These are phyloP conservation scores for Flaveria floridana DNA, from an alignment of 140 eudicot species.

Conservation along the genomic window DNA sequence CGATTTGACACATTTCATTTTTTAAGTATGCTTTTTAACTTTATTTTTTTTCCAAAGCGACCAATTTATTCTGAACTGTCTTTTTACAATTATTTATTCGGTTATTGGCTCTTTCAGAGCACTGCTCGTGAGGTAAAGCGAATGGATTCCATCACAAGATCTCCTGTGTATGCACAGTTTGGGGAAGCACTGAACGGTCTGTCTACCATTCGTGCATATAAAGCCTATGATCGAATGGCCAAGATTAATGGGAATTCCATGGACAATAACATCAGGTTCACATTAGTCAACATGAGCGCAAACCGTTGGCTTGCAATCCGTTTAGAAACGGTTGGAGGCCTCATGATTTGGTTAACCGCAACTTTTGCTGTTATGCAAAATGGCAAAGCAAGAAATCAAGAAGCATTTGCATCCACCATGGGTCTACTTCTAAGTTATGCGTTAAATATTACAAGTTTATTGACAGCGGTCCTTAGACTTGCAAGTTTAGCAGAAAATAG, in stretches of 20 bases:
- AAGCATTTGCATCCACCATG: constrained; percentile 92
- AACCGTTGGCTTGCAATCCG: constrained; percentile 96
- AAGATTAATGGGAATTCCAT: constrained; percentile 84
- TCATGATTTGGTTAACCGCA: constrained; percentile 95
- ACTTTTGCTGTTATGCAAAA: constrained; percentile 94
- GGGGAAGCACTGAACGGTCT: constrained; percentile 92
- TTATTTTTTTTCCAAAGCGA: neutral
- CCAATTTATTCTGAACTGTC: neutral
- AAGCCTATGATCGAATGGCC: constrained; percentile 89
- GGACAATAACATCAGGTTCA: constrained; percentile 88
- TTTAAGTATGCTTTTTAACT: neutral
- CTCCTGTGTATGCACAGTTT: constrained; percentile 95
- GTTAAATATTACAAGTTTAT: constrained; percentile 66
- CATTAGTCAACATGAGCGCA: constrained; percentile 74
- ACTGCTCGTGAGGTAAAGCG: constrained; percentile 98
- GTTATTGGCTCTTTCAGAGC: constrained; percentile 46
- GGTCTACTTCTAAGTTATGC: constrained; percentile 91
- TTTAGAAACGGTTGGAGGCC: constrained; percentile 79
- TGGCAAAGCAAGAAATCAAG: constrained; percentile 71
- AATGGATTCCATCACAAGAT: constrained; percentile 75
- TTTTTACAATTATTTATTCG: neutral
- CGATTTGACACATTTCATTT: neutral
- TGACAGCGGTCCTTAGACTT: constrained; percentile 66
- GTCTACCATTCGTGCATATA: constrained; percentile 85
- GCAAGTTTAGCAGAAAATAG: constrained; percentile 94